Percentiles rank a stretch among this genome's conserved stretches.
phyloP scores from a whole-genome alignment of 2,329 filamentous ascomycete species.

The Juglanconis juglandina region DNA sequence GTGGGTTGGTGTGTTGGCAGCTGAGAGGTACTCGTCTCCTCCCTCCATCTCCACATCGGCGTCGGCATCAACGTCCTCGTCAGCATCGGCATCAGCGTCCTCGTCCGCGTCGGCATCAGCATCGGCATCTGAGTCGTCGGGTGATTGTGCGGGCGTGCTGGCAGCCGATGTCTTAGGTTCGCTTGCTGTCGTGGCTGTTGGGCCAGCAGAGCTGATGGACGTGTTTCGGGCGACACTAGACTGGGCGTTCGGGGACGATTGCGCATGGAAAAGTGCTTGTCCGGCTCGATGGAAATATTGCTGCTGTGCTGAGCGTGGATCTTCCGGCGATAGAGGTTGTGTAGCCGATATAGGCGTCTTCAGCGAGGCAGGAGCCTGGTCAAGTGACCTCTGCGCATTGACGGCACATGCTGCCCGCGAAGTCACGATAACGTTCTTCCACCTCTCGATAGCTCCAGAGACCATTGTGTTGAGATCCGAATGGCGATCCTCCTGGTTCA shows the following conservation, averaged over 20 bases:
- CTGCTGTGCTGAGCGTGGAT: conserved; percentile 19
- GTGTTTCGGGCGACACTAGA: not conserved
- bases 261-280: conserved; percentile 27
- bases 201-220: conserved; percentile 6
- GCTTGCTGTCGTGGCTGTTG: conserved; percentile 4
- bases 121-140: conserved; percentile 12
- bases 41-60: conserved; percentile 15
- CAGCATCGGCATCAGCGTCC: conserved; percentile 2
- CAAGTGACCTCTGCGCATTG: conserved; percentile 47
- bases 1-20: conserved; percentile 5
- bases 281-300: conserved; percentile 9
- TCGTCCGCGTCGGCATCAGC: conserved; percentile 11
- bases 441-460: conserved; percentile 54
- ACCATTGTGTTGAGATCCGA: conserved; percentile 51
- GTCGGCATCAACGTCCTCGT: conserved; percentile 9
- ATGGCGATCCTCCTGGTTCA: conserved; percentile 49
- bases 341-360: conserved; percentile 23
- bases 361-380: conserved; percentile 26
- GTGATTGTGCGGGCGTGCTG: conserved; percentile 11
- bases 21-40: conserved; percentile 6
- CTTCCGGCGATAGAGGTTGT: conserved; percentile 22
- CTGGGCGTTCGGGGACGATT: conserved; percentile 28
- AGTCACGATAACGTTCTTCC: conserved; percentile 59
- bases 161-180: conserved; percentile 15
- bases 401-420: conserved; percentile 45